phyloP scores from a whole-genome alignment of 345 rosid genomes.

The Populus deltoides region DNA sequence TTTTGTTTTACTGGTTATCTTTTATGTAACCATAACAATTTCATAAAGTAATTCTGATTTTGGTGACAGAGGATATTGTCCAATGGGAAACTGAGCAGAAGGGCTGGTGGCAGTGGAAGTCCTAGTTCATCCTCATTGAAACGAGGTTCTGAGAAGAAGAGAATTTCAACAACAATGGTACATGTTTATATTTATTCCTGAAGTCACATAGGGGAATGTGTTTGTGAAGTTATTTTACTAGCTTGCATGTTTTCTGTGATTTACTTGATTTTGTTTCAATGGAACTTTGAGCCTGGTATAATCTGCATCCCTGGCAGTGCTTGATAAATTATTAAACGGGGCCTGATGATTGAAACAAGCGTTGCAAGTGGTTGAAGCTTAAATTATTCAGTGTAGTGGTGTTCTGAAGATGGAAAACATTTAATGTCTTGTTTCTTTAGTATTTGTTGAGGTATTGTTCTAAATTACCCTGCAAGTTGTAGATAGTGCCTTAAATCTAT shows the following conservation, averaged over 20 bases:
- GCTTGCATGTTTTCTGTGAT: not conserved
- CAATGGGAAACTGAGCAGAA: constrained; percentile 47
- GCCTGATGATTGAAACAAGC: not conserved
- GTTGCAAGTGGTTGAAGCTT: not conserved
- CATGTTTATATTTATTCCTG: not conserved
- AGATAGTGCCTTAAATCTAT: not conserved
- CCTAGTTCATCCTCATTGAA: constrained; percentile 45
- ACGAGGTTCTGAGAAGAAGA: constrained; percentile 57
- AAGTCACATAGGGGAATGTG: not conserved
- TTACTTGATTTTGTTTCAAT: not conserved
- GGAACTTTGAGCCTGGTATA: not conserved
- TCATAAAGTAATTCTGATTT: not conserved
- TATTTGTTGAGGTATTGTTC: not conserved
- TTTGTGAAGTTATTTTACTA: not conserved
- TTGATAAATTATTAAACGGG: not conserved
- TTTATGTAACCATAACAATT: not conserved
- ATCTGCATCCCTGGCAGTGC: not conserved
- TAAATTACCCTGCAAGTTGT: not conserved
- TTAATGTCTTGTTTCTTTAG: not conserved
- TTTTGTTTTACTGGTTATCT: not conserved
- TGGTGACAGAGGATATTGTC: constrained; percentile 42
- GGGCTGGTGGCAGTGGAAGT: constrained; percentile 44
- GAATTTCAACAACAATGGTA: constrained; percentile 50
- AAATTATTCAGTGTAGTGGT: not conserved
- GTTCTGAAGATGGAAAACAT: not conserved